A percentile compares a stretch with the other conserved stretches of the same genome.
Evolutionary conservation across 768 basidiomycete species (phyloP).

Genomic region (Tremella fuciformis): DNA sequence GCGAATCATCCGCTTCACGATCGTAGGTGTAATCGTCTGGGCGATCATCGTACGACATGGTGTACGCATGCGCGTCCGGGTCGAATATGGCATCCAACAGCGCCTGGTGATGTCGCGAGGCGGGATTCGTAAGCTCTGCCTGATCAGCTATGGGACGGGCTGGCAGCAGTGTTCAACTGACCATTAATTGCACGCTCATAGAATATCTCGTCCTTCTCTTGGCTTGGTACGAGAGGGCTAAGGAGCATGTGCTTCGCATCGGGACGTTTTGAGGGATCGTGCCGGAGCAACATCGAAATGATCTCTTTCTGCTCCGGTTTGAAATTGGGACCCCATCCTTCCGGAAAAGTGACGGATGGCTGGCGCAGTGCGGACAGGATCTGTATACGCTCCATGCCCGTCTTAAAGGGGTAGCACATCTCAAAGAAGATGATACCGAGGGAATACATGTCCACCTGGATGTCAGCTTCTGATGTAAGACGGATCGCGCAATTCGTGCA

Average conservation of each 20-base stretch:
- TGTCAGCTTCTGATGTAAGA: background rate
- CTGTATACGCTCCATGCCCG: slow-evolving; percentile 75
- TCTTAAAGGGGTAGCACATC: slow-evolving; percentile 80
- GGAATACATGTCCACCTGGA: slow-evolving; percentile 81
- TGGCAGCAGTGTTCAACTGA: slow-evolving; percentile 55
- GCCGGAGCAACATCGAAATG: slow-evolving; percentile 77
- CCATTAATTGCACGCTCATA: slow-evolving; percentile 69
- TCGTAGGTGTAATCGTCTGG: slow-evolving; percentile 74
- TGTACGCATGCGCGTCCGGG: slow-evolving; percentile 45
- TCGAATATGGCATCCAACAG: slow-evolving; percentile 76
- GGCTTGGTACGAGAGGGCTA: slow-evolving; percentile 69
- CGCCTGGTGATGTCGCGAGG: slow-evolving; percentile 75
- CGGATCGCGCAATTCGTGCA: background rate
- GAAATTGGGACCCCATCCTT: slow-evolving; percentile 60
- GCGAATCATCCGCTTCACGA: slow-evolving; percentile 67
- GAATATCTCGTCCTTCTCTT: slow-evolving; percentile 81
- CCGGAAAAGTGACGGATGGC: slow-evolving; percentile 72
- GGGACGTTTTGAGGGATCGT: slow-evolving; percentile 74
- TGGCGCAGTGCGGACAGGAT: slow-evolving; percentile 77
- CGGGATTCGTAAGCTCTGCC: slow-evolving; percentile 59
- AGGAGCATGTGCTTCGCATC: slow-evolving; percentile 78
- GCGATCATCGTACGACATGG: slow-evolving; percentile 53
- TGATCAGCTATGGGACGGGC: background rate
- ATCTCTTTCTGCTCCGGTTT: slow-evolving; percentile 64
- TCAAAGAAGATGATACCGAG: slow-evolving; percentile 95